These are phyloP conservation scores for Neoboletus subvelutipes DNA, from an alignment of 768 basidiomycete genomes.

Conservation along the genomic window DNA sequence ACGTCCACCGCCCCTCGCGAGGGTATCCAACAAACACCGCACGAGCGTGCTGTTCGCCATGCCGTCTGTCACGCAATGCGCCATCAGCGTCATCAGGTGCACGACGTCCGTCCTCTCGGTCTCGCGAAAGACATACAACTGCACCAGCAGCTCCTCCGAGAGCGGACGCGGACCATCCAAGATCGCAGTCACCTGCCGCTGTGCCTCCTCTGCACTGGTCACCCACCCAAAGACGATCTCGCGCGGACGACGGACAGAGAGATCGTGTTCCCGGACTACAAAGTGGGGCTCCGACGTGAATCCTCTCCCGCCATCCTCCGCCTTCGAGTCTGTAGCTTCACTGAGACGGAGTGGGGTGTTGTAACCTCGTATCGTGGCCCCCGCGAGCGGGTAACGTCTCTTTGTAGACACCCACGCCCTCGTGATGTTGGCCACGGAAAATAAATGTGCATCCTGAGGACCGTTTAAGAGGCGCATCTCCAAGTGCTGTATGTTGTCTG, in stretches of 20 bases:
- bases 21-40: slow-evolving; percentile 45
- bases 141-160: slow-evolving; percentile 43
- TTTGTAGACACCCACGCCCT: slow-evolving; percentile 50
- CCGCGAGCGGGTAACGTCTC: slow-evolving; percentile 49
- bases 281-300: slow-evolving; percentile 32
- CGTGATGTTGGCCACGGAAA: slow-evolving; percentile 36
- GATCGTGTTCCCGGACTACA: slow-evolving; percentile 39
- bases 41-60: slow-evolving; percentile 41
- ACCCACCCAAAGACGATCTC: slow-evolving; percentile 42
- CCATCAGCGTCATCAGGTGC: slow-evolving; percentile 44
- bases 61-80: slow-evolving; percentile 54
- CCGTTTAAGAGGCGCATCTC: slow-evolving; percentile 28
- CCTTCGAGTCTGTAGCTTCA: background rate
- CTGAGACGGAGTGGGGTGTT: background rate
- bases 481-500: slow-evolving; percentile 41
- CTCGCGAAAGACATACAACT: slow-evolving; percentile 42
- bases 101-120: slow-evolving; percentile 32
- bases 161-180: slow-evolving; percentile 38
- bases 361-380: slow-evolving; percentile 35
- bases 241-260: slow-evolving; percentile 31
- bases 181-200: slow-evolving; percentile 27
- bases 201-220: slow-evolving; percentile 36
- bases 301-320: background rate
- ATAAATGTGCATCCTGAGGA: slow-evolving; percentile 20
- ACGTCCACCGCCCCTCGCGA: slow-evolving; percentile 21